phyloP scores from a whole-genome alignment of 495 filamentous ascomycete species.

The Tetracladium marchalianum region DNA sequence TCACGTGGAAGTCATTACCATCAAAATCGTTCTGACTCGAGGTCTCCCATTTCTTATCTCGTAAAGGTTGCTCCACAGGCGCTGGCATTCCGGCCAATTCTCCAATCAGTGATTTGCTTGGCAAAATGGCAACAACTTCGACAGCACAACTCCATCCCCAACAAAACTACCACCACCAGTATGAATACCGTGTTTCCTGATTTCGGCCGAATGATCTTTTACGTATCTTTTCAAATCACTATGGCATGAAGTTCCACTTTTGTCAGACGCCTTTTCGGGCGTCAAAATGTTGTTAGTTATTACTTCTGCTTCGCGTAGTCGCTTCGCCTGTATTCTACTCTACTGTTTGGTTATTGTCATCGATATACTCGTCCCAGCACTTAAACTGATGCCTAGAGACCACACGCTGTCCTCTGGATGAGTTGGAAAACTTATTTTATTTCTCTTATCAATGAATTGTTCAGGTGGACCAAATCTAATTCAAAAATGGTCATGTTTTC shows the following conservation, averaged over 20 bases:
- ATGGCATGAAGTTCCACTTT: background rate
- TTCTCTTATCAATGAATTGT: conserved; percentile 16
- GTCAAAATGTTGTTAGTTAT: background rate
- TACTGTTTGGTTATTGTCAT: background rate
- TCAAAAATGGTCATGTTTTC: conserved; percentile 3
- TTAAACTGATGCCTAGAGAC: no score
- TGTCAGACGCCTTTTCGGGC: background rate
- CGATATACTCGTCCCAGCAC: background rate
- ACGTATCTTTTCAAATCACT: background rate
- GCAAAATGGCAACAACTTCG: conserved; percentile 7
- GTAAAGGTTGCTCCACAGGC: conserved; percentile 10
- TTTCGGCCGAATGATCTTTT: background rate
- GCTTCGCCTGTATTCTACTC: background rate
- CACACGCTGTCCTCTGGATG: no score
- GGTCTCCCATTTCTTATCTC: conserved; percentile 6
- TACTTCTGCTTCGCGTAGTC: background rate
- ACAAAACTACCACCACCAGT: conserved; percentile 1
- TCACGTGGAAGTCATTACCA: no score
- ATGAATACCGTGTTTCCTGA: background rate
- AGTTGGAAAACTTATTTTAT: background rate
- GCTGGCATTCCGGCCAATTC: conserved; percentile 15
- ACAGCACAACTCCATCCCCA: background rate
- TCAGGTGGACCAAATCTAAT: conserved; percentile 8
- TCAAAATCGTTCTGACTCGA: no score
- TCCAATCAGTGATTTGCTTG: conserved; percentile 6